A percentile compares a stretch with the other conserved stretches of the same genome.
Evolutionary conservation across 768 basidiomycete genomes (phyloP).

Genomic region (Daedalea quercina): DNA sequence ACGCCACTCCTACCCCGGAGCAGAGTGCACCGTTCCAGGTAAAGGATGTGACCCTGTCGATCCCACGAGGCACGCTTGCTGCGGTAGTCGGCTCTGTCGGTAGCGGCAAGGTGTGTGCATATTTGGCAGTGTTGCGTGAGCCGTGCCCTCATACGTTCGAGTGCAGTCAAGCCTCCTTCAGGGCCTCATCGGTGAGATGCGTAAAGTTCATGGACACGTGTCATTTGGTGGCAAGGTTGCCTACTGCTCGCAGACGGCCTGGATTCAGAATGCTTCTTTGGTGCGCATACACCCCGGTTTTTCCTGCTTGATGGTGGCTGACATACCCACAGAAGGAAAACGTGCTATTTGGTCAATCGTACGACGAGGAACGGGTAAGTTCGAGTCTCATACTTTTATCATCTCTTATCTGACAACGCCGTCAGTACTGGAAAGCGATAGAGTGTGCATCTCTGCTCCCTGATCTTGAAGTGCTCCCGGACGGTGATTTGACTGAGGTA

Average conservation of each 20-base stretch:
- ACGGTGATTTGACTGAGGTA: slow-evolving; percentile 71
- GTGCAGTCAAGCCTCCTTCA: slow-evolving; percentile 46
- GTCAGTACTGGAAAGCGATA: slow-evolving; percentile 55
- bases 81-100: slow-evolving; percentile 69
- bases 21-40: slow-evolving; percentile 41
- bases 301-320: not conserved
- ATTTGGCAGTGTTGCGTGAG: not conserved
- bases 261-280: slow-evolving; percentile 68
- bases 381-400: not conserved
- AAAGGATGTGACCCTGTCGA: slow-evolving; percentile 39
- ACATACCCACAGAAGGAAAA: slow-evolving; percentile 35
- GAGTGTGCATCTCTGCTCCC: slow-evolving; percentile 51
- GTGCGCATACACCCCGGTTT: slow-evolving; percentile 26
- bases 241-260: slow-evolving; percentile 69
- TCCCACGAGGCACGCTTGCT: slow-evolving; percentile 52
- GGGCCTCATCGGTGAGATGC: slow-evolving; percentile 70
- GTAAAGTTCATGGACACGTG: slow-evolving; percentile 41
- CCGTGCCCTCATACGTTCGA: not conserved
- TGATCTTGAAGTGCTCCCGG: slow-evolving; percentile 58
- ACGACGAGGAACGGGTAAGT: slow-evolving; percentile 41
- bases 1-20: not conserved
- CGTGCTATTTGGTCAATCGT: slow-evolving; percentile 58
- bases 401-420: not conserved
- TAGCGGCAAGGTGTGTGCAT: slow-evolving; percentile 23
- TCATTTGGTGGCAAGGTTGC: slow-evolving; percentile 58